Percentiles rank a stretch among this genome's conserved stretches.
These are phyloP conservation scores for Tulasnella sp. DNA, from an alignment of 768 basidiomycete species.

Conservation along the genomic window DNA sequence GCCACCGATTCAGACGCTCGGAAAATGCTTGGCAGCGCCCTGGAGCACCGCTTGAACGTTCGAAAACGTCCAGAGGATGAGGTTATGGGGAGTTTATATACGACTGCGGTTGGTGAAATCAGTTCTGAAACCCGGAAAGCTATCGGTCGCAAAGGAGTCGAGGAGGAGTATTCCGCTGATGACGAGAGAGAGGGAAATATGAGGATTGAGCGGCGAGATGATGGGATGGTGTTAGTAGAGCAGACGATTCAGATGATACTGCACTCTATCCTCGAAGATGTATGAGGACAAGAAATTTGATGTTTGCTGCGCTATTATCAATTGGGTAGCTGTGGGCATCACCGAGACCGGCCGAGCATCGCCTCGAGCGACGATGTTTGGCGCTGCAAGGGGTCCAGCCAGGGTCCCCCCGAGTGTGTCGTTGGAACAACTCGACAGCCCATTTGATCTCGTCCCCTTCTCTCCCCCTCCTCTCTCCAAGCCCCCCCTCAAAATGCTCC, in stretches of 20 bases:
- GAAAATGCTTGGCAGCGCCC: constrained; percentile 64
- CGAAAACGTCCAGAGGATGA: constrained; percentile 69
- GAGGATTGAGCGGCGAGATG: constrained; percentile 5
- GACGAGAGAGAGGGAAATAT: constrained; percentile 22
- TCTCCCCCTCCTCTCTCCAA: background rate
- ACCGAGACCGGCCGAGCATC: background rate
- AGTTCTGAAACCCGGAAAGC: background rate
- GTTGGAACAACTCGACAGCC: background rate
- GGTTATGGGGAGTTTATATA: constrained; percentile 56
- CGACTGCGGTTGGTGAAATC: constrained; percentile 24
- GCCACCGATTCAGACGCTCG: constrained; percentile 73
- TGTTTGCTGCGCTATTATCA: background rate
- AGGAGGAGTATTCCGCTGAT: constrained; percentile 18
- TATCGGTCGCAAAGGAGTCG: background rate
- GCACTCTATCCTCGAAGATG: constrained; percentile 21
- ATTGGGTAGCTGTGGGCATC: background rate
- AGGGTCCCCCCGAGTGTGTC: background rate
- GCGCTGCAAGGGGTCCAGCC: background rate
- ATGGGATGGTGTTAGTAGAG: background rate
- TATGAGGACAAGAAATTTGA: background rate
- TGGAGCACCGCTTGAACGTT: constrained; percentile 71
- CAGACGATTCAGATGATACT: constrained; percentile 28
- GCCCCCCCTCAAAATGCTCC: constrained; percentile 10
- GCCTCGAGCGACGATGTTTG: background rate
- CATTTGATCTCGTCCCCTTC: background rate